Evolutionary conservation across 345 rosid species (phyloP).

Genomic region (Combretum micranthum): DNA sequence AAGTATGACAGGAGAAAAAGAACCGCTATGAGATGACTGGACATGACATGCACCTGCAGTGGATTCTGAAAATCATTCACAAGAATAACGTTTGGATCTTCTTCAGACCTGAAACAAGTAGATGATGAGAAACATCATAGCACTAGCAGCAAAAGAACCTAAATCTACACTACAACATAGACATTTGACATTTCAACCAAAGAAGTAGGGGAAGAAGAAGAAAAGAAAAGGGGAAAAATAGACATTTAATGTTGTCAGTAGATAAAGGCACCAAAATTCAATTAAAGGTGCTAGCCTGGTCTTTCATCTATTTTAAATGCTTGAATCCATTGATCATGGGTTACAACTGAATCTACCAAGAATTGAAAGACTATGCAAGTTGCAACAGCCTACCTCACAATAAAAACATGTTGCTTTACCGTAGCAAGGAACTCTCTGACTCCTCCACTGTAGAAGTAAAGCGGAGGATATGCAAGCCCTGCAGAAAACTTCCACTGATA

Average conservation of each 20-base stretch:
- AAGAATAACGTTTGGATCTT: constrained; percentile 84
- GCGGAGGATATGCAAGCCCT: constrained; percentile 93
- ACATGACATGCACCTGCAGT: constrained; percentile 54
- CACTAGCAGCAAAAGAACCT: not conserved
- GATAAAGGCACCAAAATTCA: too few species aligned
- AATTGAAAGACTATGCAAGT: not conserved
- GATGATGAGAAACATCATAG: constrained; percentile 9
- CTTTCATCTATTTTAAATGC: too few species aligned
- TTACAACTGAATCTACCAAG: not conserved
- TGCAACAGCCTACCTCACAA: constrained; percentile 61
- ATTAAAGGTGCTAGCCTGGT: too few species aligned
- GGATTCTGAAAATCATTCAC: constrained; percentile 86
- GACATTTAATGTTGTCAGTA: too few species aligned
- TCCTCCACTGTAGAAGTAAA: constrained; percentile 93
- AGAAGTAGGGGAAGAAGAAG: too few species aligned
- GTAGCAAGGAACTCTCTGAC: constrained; percentile 81
- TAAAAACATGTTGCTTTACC: constrained; percentile 71
- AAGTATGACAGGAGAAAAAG: not conserved
- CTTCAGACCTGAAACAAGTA: constrained; percentile 61
- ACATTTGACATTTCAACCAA: too few species aligned
- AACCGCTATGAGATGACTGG: not conserved
- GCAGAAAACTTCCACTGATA: constrained; percentile 21
- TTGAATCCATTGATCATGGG: not conserved
- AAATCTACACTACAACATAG: too few species aligned
- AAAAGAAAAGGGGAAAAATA: too few species aligned